Conservation (phyloP, 1,139 yeast genomes). For the Kurtzmaniella quercitrusa region DNA sequence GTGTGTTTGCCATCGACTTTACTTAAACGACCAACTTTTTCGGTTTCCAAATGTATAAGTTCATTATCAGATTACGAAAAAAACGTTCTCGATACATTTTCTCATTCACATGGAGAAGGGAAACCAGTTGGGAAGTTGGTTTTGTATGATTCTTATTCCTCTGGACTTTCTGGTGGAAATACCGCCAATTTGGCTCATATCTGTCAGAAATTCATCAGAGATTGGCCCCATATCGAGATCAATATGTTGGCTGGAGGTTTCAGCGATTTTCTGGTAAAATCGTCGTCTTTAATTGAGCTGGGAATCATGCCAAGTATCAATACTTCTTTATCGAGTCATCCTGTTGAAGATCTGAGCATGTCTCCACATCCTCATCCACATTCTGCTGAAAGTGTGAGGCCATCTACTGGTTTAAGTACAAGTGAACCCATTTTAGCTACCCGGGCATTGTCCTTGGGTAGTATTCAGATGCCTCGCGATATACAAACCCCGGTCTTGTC, state of each 20-base stretch:
- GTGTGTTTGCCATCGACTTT: conserved; percentile 77
- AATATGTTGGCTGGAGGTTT: conserved; percentile 17
- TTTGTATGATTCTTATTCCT: conserved; percentile 25
- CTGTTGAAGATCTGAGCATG: neutral
- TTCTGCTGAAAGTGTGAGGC: neutral
- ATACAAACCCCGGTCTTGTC: conserved; percentile 22
- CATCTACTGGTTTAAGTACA: neutral
- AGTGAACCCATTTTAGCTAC: neutral
- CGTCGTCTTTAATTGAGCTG: conserved; percentile 16
- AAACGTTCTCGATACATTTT: conserved; percentile 18
- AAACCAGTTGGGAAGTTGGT: neutral
- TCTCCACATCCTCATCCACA: neutral
- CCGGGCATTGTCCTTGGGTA: conserved; percentile 4
- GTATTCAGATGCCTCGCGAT: neutral
- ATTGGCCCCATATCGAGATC: conserved; percentile 4
- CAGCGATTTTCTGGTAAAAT: conserved; percentile 19
- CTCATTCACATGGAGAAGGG: neutral
- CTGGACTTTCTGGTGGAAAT: conserved; percentile 12
- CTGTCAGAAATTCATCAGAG: conserved; percentile 42
- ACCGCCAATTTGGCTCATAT: conserved; percentile 43
- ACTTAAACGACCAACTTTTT: conserved; percentile 62
- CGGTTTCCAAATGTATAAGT: conserved; percentile 51
- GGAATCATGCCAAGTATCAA: conserved; percentile 5
- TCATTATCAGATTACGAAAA: conserved; percentile 50
- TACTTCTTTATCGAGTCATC: neutral